Evolutionary conservation across 1,284 basidiomycete genomes (phyloP), one percentile per base, ranked within the genome.

Genomic region (Fomitopsis palustris): DNA sequence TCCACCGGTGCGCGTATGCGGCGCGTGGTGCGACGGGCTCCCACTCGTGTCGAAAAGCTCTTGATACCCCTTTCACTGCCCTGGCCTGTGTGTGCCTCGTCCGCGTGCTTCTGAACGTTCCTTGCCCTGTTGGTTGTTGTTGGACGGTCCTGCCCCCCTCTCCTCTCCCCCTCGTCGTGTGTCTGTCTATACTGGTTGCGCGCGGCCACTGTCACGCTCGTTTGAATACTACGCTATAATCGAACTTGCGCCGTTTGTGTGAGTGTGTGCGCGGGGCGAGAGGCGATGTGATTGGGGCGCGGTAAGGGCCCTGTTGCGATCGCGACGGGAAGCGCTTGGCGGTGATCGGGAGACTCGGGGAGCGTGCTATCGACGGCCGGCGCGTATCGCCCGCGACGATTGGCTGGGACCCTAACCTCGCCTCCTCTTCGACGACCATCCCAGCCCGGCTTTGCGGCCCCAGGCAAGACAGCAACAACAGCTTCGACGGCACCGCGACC

Each of bases 61-160:
- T 56, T 64, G 65, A 69, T 69, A 69, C 65, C 64, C 67, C 60
- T 54, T 62, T 61, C 51, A 52, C 33, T 52, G 49, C 49, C 49
- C 21, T 31, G 49, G 49, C 51, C 38, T 53, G 45, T 25, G 45
- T 45, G 43, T 29, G 53, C 49, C 41, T 59, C 53, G 58, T 57
- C 49, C 41, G 58, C 53, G 58, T 57, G 61, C 57, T 57, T 27
- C 39, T 59, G 62, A 62, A 62, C 67, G 59, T 62, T 69, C 65
- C 57, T 69, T 68, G 61, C 64, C 57, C 67, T 68, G 61, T 64
- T 58, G 45, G 52, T 53, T 64, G 65, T 61, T 65, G 64, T 64
- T 53, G 57, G 58, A 53, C 59, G 57, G 61, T 63, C 61, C 54
- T n/a, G n/a, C n/a, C n/a, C n/a, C n/a, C n/a, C n/a, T n/a, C n/a